Evolutionary conservation across 2,329 filamentous ascomycete species (phyloP), one percentile per base, ranked within the genome.

Genomic region (Kalaharituber pfeilii): DNA sequence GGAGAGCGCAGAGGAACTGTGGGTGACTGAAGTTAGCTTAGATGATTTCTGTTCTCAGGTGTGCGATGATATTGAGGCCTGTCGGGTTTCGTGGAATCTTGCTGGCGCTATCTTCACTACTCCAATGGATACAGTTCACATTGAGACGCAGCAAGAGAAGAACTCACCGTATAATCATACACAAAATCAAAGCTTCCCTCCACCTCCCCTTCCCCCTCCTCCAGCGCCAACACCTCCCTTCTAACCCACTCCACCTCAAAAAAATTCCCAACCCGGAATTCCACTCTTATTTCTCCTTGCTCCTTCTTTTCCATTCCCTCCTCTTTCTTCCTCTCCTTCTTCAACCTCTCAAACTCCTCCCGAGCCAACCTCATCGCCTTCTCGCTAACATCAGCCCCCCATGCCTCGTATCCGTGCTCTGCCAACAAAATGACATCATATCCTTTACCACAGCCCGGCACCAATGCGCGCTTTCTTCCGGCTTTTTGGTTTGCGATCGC

Each of bases 361-460:
- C 47, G 49, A 3, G 62, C 58, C 28, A 53, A 49, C 22, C 69
- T 65, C 3, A 73, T 56, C 1, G 71, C 78, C 18, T 68, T 70
- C 7, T 71, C 63, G 45, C 79, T 80, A 53, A 76, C 75, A 65
- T 93, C 86, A 1, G 94, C 69, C 0, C 85, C 87, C 63, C 78
- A 80, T 1, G 80, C 79, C 67, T 93, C 82, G 66, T 84, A 91
- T 1, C 86, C 86, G 64, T 81, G 78, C 8, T 78, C 77, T 50
- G 80, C 77, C 45, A 94, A 74, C 33, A 94, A 72, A 8, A 86
- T 72, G 1, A 86, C 83, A 69, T 94, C 87, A 64, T 91, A 82
- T 4, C 86, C 87, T 49, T 77, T 76, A 0, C 86, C 87, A 67
- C 86, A 94, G 4, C 86, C 86, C 0, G 42, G 42, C 3, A 47